Evolutionary conservation across 2,329 filamentous ascomycete species (phyloP), one percentile per base, ranked within the genome.

Genomic region (Stemphylium beticola): DNA sequence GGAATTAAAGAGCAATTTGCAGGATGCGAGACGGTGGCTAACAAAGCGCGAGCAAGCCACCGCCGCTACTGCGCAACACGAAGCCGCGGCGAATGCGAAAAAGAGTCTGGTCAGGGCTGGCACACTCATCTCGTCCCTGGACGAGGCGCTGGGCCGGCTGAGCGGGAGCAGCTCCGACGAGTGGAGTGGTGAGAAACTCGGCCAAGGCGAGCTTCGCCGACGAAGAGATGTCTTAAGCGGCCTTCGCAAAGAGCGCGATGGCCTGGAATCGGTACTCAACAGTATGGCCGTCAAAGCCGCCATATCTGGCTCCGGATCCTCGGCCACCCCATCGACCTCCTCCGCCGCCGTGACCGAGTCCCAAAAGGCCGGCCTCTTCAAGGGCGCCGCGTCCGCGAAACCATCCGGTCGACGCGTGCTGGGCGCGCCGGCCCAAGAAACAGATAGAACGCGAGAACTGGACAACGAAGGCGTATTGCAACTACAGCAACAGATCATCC

Each of bases 381-480:
- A 66, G 34, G 67, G 68, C 29, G 62, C 61, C 0, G 48, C 53
- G 2, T 49, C 41, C 2, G 49, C 44, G 22, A 67, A 54, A 34
- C 55, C 64, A 2, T 72, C 74, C 1, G 77, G 82, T 1, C 85
- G 90, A 1, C 81, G 91, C 37, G 88, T 93, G 3, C 79, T 93
- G 0, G 91, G 91, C 1, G 88, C 83, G 0, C 89, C 89, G 1
- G 77, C 88, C 2, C 83, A 87, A 1, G 91, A 96, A 76, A 93
- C 89, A 14, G 87, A 90, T 53, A 84, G 85, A 58, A 93, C 91
- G 38, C 78, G 90, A 11, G 90, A 93, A 72, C 76, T 91, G 49
- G 90, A 92, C 69, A 95, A 95, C 64, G 75, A 82, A 4, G 90
- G 89, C 0, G 86, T 95, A 15, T 66, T 93, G 57, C 84, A 89